Evolutionary conservation across 2,329 filamentous ascomycete genomes (phyloP).

Genomic region (Pseudogymnoascus pannorum): DNA sequence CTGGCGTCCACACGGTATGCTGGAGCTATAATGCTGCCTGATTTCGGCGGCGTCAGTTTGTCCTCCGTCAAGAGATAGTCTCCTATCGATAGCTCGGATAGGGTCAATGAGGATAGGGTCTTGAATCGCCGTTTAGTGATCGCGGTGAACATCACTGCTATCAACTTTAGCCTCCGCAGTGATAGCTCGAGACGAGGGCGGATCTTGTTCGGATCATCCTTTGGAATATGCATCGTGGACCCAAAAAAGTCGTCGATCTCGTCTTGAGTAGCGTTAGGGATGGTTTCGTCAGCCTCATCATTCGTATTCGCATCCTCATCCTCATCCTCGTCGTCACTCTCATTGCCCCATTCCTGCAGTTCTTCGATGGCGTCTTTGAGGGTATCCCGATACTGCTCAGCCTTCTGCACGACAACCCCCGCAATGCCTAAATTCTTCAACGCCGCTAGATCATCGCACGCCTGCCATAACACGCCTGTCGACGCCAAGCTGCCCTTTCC

Average conservation of each 20-base stretch:
- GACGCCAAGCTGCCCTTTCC: conserved; percentile 50
- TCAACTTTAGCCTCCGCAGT: conserved; percentile 58
- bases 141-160: conserved; percentile 61
- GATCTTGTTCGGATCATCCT: conserved; percentile 55
- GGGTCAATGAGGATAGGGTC: conserved; percentile 41
- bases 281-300: conserved; percentile 29
- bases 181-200: conserved; percentile 58
- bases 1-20: conserved; percentile 46
- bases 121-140: conserved; percentile 63
- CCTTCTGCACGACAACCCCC: conserved; percentile 63
- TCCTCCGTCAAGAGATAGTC: neutral
- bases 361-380: conserved; percentile 80
- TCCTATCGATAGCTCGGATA: conserved; percentile 30
- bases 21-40: conserved; percentile 9
- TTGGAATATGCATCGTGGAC: conserved; percentile 52
- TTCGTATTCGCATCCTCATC: conserved; percentile 40
- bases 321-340: conserved; percentile 55
- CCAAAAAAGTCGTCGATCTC: conserved; percentile 63
- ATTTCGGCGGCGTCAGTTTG: conserved; percentile 3
- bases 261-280: conserved; percentile 38
- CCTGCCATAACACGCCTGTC: conserved; percentile 76
- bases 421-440: conserved; percentile 61
- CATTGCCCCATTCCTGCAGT: conserved; percentile 79
- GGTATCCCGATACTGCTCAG: conserved; percentile 65
- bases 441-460: conserved; percentile 65